These are phyloP conservation scores for Cladosporium sp. DNA, from an alignment of 2,329 filamentous ascomycete genomes.

Conservation along the genomic window DNA sequence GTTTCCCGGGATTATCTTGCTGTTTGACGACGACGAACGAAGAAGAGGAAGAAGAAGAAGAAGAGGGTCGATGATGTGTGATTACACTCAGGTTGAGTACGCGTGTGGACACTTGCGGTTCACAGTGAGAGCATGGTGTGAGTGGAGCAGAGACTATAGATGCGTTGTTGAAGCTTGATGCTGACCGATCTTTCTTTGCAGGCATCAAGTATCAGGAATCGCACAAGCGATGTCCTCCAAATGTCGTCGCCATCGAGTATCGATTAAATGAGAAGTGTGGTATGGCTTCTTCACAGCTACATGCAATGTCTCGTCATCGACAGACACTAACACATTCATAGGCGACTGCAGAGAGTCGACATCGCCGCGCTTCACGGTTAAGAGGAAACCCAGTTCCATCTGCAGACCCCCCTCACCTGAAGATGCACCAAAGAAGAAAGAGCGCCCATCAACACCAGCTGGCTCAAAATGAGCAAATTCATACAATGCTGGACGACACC, in stretches of 20 bases:
- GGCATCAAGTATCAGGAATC: slow-evolving; percentile 54
- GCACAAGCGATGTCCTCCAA: slow-evolving; percentile 57
- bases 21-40: not conserved
- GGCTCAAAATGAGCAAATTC: not conserved
- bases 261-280: slow-evolving; percentile 52
- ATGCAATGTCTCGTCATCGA: not conserved
- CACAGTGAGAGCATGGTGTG: slow-evolving; percentile 59
- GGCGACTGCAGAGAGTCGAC: slow-evolving; percentile 25
- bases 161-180: not conserved
- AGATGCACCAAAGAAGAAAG: slow-evolving; percentile 13
- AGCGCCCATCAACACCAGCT: slow-evolving; percentile 7
- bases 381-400: slow-evolving; percentile 3
- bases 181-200: slow-evolving; percentile 18
- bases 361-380: slow-evolving; percentile 10
- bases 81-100: slow-evolving; percentile 62
- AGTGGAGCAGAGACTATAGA: slow-evolving; percentile 7
- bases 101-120: slow-evolving; percentile 58
- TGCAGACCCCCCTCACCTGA: slow-evolving; percentile 3
- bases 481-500: not conserved
- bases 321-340: not conserved
- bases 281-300: slow-evolving; percentile 31
- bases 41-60: not conserved
- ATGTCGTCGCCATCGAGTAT: slow-evolving; percentile 57
- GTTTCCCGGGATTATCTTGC: slow-evolving; percentile 1
- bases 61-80: slow-evolving; percentile 51